These are phyloP conservation scores for Fusarium lyarnte DNA, from an alignment of 2,329 filamentous ascomycete genomes.

Conservation along the genomic window DNA sequence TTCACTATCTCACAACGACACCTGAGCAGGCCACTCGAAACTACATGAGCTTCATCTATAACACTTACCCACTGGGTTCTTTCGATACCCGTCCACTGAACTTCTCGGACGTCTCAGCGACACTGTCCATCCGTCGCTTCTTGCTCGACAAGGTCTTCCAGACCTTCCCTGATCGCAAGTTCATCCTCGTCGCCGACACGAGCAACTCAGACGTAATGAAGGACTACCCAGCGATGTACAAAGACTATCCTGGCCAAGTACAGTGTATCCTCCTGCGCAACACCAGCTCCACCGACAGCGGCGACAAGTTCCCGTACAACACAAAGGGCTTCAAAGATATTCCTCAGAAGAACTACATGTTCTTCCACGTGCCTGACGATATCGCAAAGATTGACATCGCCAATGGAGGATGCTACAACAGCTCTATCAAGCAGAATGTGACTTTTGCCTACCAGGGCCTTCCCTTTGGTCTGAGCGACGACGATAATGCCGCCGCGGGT, in stretches of 20 bases:
- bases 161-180: slow-evolving; percentile 79
- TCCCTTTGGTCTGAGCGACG: slow-evolving; percentile 56
- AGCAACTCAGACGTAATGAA: slow-evolving; percentile 81
- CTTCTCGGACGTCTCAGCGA: slow-evolving; percentile 79
- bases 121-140: slow-evolving; percentile 74
- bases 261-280: slow-evolving; percentile 83
- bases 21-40: slow-evolving; percentile 80
- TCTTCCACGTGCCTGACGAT: slow-evolving; percentile 79
- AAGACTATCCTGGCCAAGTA: slow-evolving; percentile 74
- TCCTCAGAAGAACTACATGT: slow-evolving; percentile 77
- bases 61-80: slow-evolving; percentile 78
- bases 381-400: slow-evolving; percentile 71
- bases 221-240: slow-evolving; percentile 68
- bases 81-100: slow-evolving; percentile 83
- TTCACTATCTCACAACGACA: slow-evolving; percentile 84
- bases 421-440: slow-evolving; percentile 72
- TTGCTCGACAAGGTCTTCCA: slow-evolving; percentile 77
- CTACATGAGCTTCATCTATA: slow-evolving; percentile 85
- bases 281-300: slow-evolving; percentile 73
- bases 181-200: slow-evolving; percentile 80
- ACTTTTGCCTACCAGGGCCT: slow-evolving; percentile 74
- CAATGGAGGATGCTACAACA: slow-evolving; percentile 74
- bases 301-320: slow-evolving; percentile 78
- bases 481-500: slow-evolving; percentile 45
- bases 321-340: slow-evolving; percentile 75